phyloP scores from a whole-genome alignment of 2,329 filamentous ascomycete genomes.

The Aspergillus pseudoterreus region DNA sequence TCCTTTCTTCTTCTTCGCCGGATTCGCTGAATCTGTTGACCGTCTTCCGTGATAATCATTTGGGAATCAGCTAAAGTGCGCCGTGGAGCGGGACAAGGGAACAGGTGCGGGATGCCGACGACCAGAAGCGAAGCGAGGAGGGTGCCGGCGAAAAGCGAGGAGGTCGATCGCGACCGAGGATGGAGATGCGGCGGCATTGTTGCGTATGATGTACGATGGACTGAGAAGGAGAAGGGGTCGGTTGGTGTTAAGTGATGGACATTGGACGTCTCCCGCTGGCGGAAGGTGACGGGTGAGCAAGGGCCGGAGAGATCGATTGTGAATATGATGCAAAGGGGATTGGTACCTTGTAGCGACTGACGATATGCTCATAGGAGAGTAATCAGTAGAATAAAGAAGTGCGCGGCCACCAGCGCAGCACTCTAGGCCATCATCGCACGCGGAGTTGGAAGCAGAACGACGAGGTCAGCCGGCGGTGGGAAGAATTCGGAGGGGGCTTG shows the following conservation, averaged over 20 bases:
- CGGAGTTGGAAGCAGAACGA: background rate
- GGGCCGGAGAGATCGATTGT: background rate
- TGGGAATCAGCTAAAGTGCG: conserved; percentile 69
- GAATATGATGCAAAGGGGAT: background rate
- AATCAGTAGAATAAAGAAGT: background rate
- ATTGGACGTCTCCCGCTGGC: conserved; percentile 7
- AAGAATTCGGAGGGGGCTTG: conserved; percentile 20
- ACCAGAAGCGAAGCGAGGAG: conserved; percentile 86
- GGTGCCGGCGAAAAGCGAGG: conserved; percentile 91
- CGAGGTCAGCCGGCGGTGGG: background rate
- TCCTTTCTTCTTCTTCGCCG: conserved; percentile 36
- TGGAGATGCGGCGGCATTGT: conserved; percentile 80
- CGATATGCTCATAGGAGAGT: background rate
- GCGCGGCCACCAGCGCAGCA: background rate
- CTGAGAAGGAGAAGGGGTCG: conserved; percentile 3
- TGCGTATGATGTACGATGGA: conserved; percentile 19
- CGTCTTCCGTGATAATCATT: conserved; percentile 39
- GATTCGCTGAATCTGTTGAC: conserved; percentile 38
- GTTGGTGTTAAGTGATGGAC: conserved; percentile 2
- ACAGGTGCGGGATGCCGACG: conserved; percentile 80
- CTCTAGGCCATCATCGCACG: background rate
- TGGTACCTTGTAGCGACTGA: background rate
- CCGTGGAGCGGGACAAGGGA: conserved; percentile 85
- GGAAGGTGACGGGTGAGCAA: background rate
- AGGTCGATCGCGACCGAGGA: conserved; percentile 88